These are phyloP conservation scores for Suaeda aralocaspica DNA, from an alignment of 148 eudicot genomes.

Conservation along the genomic window DNA sequence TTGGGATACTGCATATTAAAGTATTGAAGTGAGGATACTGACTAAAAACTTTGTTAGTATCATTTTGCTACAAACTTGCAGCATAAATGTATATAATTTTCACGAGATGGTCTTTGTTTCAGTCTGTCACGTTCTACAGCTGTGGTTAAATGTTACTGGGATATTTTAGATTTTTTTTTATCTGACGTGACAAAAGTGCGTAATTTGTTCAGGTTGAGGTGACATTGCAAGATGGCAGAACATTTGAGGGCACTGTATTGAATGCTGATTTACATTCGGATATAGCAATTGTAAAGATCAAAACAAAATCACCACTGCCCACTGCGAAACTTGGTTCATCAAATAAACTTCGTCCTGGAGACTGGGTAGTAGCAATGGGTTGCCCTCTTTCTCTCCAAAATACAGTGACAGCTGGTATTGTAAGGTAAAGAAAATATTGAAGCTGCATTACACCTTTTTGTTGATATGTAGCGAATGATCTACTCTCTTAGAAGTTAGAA, in stretches of 20 bases:
- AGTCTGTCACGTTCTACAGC: too few relatives aligned
- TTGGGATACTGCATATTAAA: not conserved
- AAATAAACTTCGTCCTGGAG: slow-evolving; percentile 91
- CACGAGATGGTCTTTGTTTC: too few relatives aligned
- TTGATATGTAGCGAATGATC: not conserved
- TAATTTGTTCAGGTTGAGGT: slow-evolving; percentile 68
- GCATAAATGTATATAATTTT: not conserved
- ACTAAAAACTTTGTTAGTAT: not conserved
- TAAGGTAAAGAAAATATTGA: slow-evolving; percentile 45
- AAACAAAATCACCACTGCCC: slow-evolving; percentile 82
- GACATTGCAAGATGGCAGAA: slow-evolving; percentile 92
- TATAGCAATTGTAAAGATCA: slow-evolving; percentile 81
- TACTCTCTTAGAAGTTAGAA: not conserved
- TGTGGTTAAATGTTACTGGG: not conserved
- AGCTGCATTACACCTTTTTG: not conserved
- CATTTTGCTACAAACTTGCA: not conserved
- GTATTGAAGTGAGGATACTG: not conserved
- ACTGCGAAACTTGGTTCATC: slow-evolving; percentile 78
- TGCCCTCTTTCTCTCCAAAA: slow-evolving; percentile 92
- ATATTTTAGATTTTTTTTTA: not conserved
- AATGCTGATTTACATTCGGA: slow-evolving; percentile 94
- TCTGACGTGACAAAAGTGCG: not conserved
- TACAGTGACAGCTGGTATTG: slow-evolving; percentile 94
- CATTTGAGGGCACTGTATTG: slow-evolving; percentile 80
- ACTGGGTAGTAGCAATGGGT: slow-evolving; percentile 95